Evolutionary conservation across 495 filamentous ascomycete genomes (phyloP).

Genomic region (Clohesyomyces aquaticus): DNA sequence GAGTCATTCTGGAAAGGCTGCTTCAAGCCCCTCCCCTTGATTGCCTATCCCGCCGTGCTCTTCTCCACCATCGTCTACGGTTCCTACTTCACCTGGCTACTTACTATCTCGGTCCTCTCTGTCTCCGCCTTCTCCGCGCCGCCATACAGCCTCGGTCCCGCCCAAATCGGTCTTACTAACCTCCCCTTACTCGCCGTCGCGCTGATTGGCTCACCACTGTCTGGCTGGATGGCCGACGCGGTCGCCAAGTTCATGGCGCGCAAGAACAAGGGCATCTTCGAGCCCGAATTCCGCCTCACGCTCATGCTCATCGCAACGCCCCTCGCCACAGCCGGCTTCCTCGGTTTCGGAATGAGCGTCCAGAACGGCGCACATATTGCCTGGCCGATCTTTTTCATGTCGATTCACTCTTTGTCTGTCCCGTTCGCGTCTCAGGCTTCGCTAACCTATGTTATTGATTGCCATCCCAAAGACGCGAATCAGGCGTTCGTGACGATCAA

Average conservation of each 20-base stretch:
- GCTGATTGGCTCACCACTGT: slow-evolving; percentile 85
- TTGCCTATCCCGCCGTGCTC: slow-evolving; percentile 83
- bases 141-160: slow-evolving; percentile 77
- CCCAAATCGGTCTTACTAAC: slow-evolving; percentile 85
- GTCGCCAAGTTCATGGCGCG: slow-evolving; percentile 78
- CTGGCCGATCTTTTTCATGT: slow-evolving; percentile 92
- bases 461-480: slow-evolving; percentile 90
- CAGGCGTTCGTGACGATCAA: slow-evolving; percentile 95
- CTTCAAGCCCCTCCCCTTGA: slow-evolving; percentile 80
- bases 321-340: slow-evolving; percentile 79
- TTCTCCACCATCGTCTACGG: slow-evolving; percentile 90
- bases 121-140: slow-evolving; percentile 69
- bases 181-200: slow-evolving; percentile 88
- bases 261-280: slow-evolving; percentile 90
- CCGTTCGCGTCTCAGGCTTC: slow-evolving; percentile 89
- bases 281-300: slow-evolving; percentile 87
- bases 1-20: slow-evolving; percentile 80
- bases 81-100: slow-evolving; percentile 92
- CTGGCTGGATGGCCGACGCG: slow-evolving; percentile 84
- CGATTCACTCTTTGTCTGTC: slow-evolving; percentile 88
- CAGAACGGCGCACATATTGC: slow-evolving; percentile 77
- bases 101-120: slow-evolving; percentile 84
- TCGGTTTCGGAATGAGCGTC: slow-evolving; percentile 93
- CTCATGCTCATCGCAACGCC: slow-evolving; percentile 87
- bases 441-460: slow-evolving; percentile 94